Evolutionary conservation across 257 asterid species (phyloP), one percentile per base, ranked within the genome.

Genomic region (Thymus mandschuricus): DNA sequence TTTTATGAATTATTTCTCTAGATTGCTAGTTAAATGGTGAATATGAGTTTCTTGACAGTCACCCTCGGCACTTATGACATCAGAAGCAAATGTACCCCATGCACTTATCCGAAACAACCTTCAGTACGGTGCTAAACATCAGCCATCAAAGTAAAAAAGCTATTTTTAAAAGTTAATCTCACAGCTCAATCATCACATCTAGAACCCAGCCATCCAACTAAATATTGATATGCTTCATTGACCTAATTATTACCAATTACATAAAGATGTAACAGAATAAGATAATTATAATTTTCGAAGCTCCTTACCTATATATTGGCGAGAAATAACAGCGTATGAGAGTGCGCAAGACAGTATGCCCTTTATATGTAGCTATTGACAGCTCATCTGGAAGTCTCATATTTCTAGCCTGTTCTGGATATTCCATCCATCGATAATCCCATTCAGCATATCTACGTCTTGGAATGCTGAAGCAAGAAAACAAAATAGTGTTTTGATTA

Each of bases 251-350:
- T 13, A 62, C 40, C 50, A 63, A 63, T 10, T 50, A 27, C 31
- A 48, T 68, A 0, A 29, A 48, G 29, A 54, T 29, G 52, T 34
- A 60, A 69, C 31, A 46, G 33, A 60, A 11, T 13, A n/a, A 12
- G 12, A 31, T 4, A n/a, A 49, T 28, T 48, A 48, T 45, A 61
- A 34, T 56, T 66, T 21, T 38, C 33, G 31, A 69, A 28, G 50
- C 65, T 60, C n/a, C 60, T 75, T 83, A 94, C 97, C 97, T 94
- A 67, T 76, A 76, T 6, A 86, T 86, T 5, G 99, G 99, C 41
- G 99, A 94, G 87, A 94, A 94, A 81, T 94, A 89, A 71, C 97
- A 88, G 21, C 97, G 99, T 58, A 94, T 84, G 65, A 91, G 97
- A 76, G 99, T 94, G 66, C 85, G 93, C 80, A 94, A 77, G 49